Conservation (phyloP, 1,139 yeast species). For the Hemisphaericaspora lyxosophila region DNA sequence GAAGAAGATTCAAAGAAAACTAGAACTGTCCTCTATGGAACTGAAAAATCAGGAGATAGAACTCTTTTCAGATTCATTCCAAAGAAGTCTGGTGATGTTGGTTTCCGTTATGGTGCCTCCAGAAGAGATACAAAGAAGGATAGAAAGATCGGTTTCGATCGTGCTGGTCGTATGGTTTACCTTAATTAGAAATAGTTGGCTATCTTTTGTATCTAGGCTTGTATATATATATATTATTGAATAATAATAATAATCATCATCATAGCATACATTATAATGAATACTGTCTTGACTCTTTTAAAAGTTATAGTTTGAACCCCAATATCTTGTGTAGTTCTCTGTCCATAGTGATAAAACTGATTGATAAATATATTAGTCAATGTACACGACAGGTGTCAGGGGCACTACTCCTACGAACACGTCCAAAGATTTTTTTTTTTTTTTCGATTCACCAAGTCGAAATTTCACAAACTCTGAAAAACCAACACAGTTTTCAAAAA, state of each 20-base stretch:
- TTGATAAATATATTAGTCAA: too few species aligned
- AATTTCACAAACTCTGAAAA: too few species aligned
- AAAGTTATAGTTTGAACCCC: too few species aligned
- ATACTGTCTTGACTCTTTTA: not conserved
- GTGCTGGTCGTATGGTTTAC: conserved; percentile 61
- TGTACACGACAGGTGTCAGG: not conserved
- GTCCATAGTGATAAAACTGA: too few species aligned
- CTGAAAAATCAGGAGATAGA: conserved; percentile 56
- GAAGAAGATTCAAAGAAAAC: conserved; percentile 16
- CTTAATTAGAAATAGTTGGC: conserved; percentile 13
- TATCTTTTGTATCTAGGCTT: conserved; percentile 1
- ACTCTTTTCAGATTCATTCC: conserved; percentile 70
- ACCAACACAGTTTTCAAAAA: not conserved
- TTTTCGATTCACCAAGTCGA: not conserved
- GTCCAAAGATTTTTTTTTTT: conserved; percentile 1
- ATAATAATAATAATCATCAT: too few species aligned
- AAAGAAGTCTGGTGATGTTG: conserved; percentile 80
- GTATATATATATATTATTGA: conserved; percentile 3
- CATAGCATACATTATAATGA: too few species aligned
- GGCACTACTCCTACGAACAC: conserved; percentile 1
- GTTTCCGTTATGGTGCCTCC: conserved; percentile 88
- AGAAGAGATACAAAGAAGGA: conserved; percentile 87
- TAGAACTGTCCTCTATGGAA: conserved; percentile 47
- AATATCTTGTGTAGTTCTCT: too few species aligned
- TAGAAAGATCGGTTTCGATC: conserved; percentile 74